A percentile compares a stretch with the other conserved stretches of the same genome.
Conservation (phyloP, 116 monocot genomes). For the Phalaenopsis hybrid region DNA sequence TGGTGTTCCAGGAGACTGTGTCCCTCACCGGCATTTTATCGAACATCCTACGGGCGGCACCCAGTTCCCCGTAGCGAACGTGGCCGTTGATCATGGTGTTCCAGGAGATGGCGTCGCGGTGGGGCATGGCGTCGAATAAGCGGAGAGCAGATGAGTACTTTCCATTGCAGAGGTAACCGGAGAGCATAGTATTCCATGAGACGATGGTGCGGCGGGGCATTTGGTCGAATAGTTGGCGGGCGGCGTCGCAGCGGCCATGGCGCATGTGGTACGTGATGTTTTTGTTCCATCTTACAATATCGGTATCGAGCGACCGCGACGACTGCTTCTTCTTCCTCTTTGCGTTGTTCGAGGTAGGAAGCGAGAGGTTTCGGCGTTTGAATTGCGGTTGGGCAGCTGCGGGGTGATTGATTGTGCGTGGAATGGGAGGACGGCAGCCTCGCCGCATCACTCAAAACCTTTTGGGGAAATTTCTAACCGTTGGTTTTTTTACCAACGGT, state of each 20-base stretch:
- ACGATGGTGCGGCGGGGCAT: slow-evolving; percentile 63
- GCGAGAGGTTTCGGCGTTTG: neutral
- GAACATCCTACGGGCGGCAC: slow-evolving; percentile 47
- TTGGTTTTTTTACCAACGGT: neutral
- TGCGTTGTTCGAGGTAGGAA: neutral
- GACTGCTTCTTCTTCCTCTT: slow-evolving; percentile 4
- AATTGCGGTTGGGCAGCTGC: neutral
- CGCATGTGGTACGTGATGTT: slow-evolving; percentile 59
- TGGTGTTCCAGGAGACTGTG: slow-evolving; percentile 60
- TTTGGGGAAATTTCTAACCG: neutral
- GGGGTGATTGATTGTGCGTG: neutral
- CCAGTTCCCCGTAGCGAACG: slow-evolving; percentile 29
- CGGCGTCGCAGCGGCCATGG: slow-evolving; percentile 32
- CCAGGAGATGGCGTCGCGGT: slow-evolving; percentile 51
- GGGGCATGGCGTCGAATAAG: slow-evolving; percentile 36
- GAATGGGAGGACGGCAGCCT: neutral
- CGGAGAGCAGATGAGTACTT: slow-evolving; percentile 20
- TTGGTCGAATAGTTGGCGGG: slow-evolving; percentile 50
- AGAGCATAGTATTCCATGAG: slow-evolving; percentile 59
- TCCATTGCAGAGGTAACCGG: slow-evolving; percentile 30
- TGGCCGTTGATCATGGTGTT: slow-evolving; percentile 53
- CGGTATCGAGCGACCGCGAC: slow-evolving; percentile 7
- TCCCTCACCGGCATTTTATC: slow-evolving; percentile 53
- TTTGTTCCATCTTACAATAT: slow-evolving; percentile 42
- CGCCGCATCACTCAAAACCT: neutral